Base-by-base conservation (phyloP, 192 early-diverging fungal species). In the Rhizoclosmatium globosum region DNA sequence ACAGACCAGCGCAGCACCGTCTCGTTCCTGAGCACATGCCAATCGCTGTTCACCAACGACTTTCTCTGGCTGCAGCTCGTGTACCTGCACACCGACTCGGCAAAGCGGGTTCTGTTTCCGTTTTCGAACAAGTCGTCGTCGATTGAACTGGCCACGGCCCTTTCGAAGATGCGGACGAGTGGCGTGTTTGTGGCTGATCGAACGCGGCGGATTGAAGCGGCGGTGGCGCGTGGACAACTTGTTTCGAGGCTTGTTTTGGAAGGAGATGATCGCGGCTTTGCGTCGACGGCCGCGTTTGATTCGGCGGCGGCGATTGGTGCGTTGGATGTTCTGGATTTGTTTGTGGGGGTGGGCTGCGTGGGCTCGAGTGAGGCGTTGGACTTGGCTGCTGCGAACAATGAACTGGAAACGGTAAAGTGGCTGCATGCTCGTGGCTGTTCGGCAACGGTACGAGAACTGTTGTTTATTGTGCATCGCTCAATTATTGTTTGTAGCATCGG, bases 351-450 rank as follows among this genome's bases (percentile, higher is more conserved):
- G 4, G 15, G 48, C 15, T 4, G 4, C 48, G 48, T 9, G 15
- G 48, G 48, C 6, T 50, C 48, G 6, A 9, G 48, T 15, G 48
- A 50, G 15, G 48, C 48, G 6, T 50, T 50, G 48, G 15, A 50
- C 15, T 50, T 15, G 6, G 48, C 48, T 4, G 4, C 6, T 15
- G 48, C 48, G 48, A 50, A 50, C 48, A n/a, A n/a, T 9, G 6
- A 64, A 39, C n/a, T 64, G 9, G 62, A 64, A 42, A 42, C n/a
- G 23, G 62, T 64, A 7, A 4, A 64, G n/a, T 64, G 62, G 62
- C 41, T 64, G 4, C 62, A 64, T 42, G 4, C 62, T 39, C 4
- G n/a, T 50, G 48, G 48, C 4, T 50, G 4, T 15, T 15, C 4
- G 48, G 4, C 6, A 4, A 50, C 48, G 48, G 48, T 50, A 50